Base-by-base conservation (phyloP, 2,329 filamentous ascomycete species). In the Trichoderma sp. region DNA sequence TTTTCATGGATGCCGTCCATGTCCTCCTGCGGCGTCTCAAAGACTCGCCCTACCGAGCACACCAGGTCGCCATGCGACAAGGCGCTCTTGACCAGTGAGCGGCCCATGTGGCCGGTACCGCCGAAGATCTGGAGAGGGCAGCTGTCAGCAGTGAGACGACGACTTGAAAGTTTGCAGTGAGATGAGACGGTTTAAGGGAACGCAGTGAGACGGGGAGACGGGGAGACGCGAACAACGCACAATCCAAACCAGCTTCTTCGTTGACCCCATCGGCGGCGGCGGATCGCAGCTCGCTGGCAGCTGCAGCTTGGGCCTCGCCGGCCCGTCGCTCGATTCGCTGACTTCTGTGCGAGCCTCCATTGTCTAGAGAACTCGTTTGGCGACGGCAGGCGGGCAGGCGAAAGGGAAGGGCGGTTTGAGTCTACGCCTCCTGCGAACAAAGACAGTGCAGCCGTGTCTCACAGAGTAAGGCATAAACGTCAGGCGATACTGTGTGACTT, bases 101-200 rank as follows among this genome's bases (percentile, higher is more conserved):
- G 91, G 70, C 96, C 96, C 86, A 98, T 97, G 76, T 99, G 96
- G 68, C 96, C 96, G n/a, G 94, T 97, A 60, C 93, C 94, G 60
- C 96, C 96, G 80, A 97, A 99, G 67, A 98, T 85, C 93, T 94
- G 70, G 52, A 57, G 43, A 31, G n/a, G 27, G 43, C 19, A 68
- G 35, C 65, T 37, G 27, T 16, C 43, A 63, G 68, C 61, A 52
- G 55, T 37, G 55, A 16, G 58, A 70, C 24, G 58, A 70, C 24
- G 52, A 24, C 47, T n/a, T n/a, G 14, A 40, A 14, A 5, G 5
- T 5, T 5, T 14, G 37, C 37, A 40, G 14, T 40, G 14, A 40
- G 37, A 40, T 35, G 55, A 16, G 58, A 70, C 21, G 52, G 24
- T 40, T 19, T 40, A 2, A 43, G 40, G 19, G 7, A 4, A 19